Evolutionary conservation across 2,329 filamentous ascomycete species (phyloP).

Genomic region (Diplodia scrobiculata): DNA sequence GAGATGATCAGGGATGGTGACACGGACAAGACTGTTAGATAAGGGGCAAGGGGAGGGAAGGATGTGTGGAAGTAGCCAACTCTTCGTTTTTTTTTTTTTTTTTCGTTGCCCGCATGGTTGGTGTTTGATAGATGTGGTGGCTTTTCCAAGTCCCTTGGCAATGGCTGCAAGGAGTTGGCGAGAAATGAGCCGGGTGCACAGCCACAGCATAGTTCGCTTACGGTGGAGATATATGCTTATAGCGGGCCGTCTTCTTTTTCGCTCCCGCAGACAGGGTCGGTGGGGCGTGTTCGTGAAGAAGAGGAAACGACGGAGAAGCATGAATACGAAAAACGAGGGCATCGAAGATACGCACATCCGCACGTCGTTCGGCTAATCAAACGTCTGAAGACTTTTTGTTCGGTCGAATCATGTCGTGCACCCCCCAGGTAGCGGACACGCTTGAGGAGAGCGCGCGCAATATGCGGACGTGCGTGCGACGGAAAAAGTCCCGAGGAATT

Average conservation of each 20-base stretch:
- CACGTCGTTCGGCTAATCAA: too few species aligned
- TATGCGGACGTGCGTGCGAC: background rate
- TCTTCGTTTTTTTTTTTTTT: too few species aligned
- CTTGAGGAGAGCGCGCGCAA: background rate
- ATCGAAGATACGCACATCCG: background rate
- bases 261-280: background rate
- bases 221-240: background rate
- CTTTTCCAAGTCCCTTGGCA: background rate
- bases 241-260: too few species aligned
- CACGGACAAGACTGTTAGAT: too few species aligned
- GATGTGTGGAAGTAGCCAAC: background rate
- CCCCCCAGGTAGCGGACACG: background rate
- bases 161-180: background rate
- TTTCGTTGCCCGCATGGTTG: slow-evolving; percentile 10
- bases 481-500: background rate
- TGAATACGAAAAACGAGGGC: background rate
- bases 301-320: background rate
- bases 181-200: background rate
- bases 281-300: background rate
- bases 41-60: background rate
- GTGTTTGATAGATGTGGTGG: background rate
- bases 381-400: too few species aligned
- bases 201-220: slow-evolving; percentile 2
- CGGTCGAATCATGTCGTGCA: too few species aligned
- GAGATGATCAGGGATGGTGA: background rate